Conservation (phyloP, 352 stramenopile genomes). For the Achlya hypogyna region DNA sequence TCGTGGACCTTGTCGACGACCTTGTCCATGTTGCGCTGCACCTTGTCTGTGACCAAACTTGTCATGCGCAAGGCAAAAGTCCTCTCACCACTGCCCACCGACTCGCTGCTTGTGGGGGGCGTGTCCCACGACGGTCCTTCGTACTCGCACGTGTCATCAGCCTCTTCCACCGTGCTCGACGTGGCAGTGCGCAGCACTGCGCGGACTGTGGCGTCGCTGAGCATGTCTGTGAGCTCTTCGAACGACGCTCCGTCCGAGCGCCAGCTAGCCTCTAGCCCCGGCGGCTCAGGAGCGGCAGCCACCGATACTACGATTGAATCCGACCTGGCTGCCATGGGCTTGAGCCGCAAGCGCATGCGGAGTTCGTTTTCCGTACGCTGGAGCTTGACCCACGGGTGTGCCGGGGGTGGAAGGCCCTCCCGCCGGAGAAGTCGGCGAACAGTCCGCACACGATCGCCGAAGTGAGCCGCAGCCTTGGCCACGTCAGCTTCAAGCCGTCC, state of each 20-base stretch:
- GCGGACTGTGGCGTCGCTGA: slow-evolving; percentile 9
- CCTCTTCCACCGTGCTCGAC: slow-evolving; percentile 12
- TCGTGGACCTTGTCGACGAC: background rate
- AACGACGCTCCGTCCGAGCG: slow-evolving; percentile 59
- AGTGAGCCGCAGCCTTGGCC: background rate
- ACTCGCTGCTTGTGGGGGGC: background rate
- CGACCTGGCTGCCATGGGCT: slow-evolving; percentile 20
- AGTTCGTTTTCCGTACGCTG: slow-evolving; percentile 54
- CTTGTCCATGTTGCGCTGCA: background rate
- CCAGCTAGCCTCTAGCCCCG: slow-evolving; percentile 41
- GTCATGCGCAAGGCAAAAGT: background rate
- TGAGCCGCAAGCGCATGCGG: slow-evolving; percentile 69
- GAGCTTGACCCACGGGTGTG: slow-evolving; percentile 38
- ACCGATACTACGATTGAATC: background rate
- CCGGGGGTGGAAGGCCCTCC: background rate
- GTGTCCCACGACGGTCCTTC: background rate
- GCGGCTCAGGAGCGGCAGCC: background rate
- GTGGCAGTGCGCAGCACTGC: slow-evolving; percentile 12
- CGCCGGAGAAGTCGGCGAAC: background rate
- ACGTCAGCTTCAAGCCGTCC: background rate
- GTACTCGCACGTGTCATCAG: slow-evolving; percentile 18
- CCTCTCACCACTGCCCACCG: too few species aligned
- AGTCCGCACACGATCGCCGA: background rate
- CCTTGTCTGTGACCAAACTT: background rate
- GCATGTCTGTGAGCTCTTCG: slow-evolving; percentile 27